A percentile compares a stretch with the other conserved stretches of the same genome.
Conservation (phyloP, 73 alveolate genomes). For the Paramecium octaurelia region DNA sequence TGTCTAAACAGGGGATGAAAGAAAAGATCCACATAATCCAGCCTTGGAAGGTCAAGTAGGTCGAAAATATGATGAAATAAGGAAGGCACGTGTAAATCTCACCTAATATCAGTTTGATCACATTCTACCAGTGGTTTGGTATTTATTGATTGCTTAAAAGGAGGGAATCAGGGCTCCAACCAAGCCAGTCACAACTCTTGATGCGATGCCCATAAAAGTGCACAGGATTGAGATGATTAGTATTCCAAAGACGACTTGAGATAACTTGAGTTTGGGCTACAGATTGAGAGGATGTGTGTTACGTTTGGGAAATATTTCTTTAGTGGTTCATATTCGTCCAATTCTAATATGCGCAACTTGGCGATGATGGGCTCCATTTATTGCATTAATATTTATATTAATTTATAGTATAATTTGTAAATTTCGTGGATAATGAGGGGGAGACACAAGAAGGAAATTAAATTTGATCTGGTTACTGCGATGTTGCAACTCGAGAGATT, state of each 20-base stretch:
- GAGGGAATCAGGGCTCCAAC: slow-evolving; percentile 10
- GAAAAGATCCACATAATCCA: not conserved
- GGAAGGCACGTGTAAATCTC: slow-evolving; percentile 16
- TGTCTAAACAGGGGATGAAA: not conserved
- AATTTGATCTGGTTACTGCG: not conserved
- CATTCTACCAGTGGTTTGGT: not conserved
- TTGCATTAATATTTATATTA: not conserved
- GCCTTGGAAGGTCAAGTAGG: not conserved
- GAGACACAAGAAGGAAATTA: too few species aligned
- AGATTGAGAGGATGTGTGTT: not conserved
- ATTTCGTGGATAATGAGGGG: not conserved
- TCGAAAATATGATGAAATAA: not conserved
- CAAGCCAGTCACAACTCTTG: not conserved
- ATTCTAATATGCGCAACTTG: not conserved
- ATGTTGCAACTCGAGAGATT: too few species aligned
- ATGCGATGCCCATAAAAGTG: not conserved
- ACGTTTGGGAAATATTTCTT: not conserved
- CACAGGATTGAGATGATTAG: not conserved
- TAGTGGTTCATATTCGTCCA: not conserved
- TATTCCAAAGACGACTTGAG: not conserved
- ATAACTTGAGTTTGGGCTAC: not conserved
- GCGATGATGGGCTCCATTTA: not conserved
- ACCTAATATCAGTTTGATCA: not conserved
- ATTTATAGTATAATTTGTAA: not conserved
- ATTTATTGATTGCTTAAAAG: not conserved